Percentiles rank a stretch among this genome's conserved stretches.
These are phyloP conservation scores for Ceratobasidium papillatum DNA, from an alignment of 1,284 basidiomycete genomes.

Conservation along the genomic window DNA sequence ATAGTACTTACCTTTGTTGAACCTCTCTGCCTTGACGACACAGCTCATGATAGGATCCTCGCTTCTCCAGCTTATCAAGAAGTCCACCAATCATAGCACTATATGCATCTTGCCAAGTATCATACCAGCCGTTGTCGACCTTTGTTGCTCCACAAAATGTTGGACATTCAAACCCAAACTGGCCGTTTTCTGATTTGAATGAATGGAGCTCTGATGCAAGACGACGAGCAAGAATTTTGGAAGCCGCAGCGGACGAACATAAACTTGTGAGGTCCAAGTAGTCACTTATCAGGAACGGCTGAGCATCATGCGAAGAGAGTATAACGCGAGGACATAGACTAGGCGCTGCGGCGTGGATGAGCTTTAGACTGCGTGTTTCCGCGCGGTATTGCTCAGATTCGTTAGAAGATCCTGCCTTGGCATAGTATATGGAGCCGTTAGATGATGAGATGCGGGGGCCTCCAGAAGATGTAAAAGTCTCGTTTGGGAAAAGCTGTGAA, in stretches of 20 bases:
- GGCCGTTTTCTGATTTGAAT: conserved; percentile 57
- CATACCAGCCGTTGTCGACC: conserved; percentile 78
- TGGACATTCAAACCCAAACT: conserved; percentile 78
- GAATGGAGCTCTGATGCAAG: conserved; percentile 70
- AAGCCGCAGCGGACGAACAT: conserved; percentile 54
- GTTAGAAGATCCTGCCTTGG: conserved; percentile 61
- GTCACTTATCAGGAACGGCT: conserved; percentile 76
- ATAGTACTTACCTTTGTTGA: conserved; percentile 61
- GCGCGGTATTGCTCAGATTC: conserved; percentile 74
- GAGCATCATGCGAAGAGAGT: conserved; percentile 52
- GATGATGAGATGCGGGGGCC: conserved; percentile 64
- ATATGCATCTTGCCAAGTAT: conserved; percentile 77
- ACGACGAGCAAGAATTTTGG: conserved; percentile 66
- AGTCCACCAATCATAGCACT: conserved; percentile 73
- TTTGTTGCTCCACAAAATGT: conserved; percentile 84
- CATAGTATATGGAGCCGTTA: conserved; percentile 65
- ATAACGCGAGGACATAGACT: conserved; percentile 71
- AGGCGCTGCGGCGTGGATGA: conserved; percentile 69
- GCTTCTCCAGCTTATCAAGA: conserved; percentile 62
- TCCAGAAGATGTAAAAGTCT: conserved; percentile 28
- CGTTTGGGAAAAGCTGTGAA: background rate
- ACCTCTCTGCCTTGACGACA: conserved; percentile 65
- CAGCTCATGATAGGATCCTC: conserved; percentile 58
- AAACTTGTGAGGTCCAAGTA: conserved; percentile 68
- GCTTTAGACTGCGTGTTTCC: conserved; percentile 75